phyloP scores from a whole-genome alignment of 164 flowering plant species.

The Piper betle region DNA sequence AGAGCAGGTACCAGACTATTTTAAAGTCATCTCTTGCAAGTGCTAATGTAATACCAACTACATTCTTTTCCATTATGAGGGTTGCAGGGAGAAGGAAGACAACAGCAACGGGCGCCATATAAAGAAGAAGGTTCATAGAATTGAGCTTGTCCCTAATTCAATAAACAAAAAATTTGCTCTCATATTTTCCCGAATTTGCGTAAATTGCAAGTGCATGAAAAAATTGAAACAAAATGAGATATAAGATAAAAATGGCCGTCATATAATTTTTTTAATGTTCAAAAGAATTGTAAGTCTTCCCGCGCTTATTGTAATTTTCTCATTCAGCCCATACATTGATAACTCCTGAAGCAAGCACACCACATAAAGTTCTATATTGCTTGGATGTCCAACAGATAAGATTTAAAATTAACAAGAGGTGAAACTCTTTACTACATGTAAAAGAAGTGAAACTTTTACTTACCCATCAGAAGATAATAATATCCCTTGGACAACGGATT shows the following conservation, averaged over 20 bases:
- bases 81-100: slow-evolving; percentile 45
- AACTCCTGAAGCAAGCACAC: neutral
- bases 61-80: slow-evolving; percentile 45
- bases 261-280: no score
- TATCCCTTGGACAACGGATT: slow-evolving; percentile 50
- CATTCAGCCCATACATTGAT: no score
- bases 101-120: slow-evolving; percentile 68
- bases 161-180: slow-evolving; percentile 4
- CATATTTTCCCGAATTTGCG: slow-evolving; percentile 2
- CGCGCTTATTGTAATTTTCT: no score
- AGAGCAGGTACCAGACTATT: slow-evolving; percentile 39
- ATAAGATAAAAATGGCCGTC: neutral
- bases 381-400: neutral
- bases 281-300: no score
- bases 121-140: slow-evolving; percentile 55
- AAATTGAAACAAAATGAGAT: neutral
- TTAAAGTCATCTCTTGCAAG: slow-evolving; percentile 41
- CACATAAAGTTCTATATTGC: neutral
- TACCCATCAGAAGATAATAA: slow-evolving; percentile 55
- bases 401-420: neutral
- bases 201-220: neutral
- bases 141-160: slow-evolving; percentile 45
- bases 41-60: slow-evolving; percentile 35
- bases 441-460: neutral
- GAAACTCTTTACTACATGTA: neutral